A percentile compares a stretch with the other conserved stretches of the same genome.
Evolutionary conservation across 2,329 filamentous ascomycete genomes (phyloP).

Genomic region (Diaporthe capsici): DNA sequence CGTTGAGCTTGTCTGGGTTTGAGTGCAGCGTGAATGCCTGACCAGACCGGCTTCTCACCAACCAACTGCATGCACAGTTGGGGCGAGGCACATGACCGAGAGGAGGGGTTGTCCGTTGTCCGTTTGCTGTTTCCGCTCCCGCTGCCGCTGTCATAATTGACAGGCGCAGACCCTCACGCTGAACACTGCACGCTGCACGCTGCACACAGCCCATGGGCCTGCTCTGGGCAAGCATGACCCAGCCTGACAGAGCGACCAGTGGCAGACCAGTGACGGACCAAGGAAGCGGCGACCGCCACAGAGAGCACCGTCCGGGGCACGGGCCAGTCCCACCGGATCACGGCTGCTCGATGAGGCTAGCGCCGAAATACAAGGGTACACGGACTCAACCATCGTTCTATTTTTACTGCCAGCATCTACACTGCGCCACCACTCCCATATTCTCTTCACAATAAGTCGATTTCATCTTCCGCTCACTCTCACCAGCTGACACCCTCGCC

Average conservation of each 20-base stretch:
- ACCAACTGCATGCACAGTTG: neutral
- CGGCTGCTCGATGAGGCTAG: neutral
- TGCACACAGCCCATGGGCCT: neutral
- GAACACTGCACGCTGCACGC: neutral
- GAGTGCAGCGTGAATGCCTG: neutral
- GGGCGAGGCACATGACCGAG: neutral
- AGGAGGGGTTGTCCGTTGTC: neutral
- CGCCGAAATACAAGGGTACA: neutral
- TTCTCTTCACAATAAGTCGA: too few species aligned
- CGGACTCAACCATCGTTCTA: neutral
- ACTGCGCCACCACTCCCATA: neutral
- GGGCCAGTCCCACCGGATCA: neutral
- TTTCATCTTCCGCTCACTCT: neutral
- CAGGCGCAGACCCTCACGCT: slow-evolving; percentile 9
- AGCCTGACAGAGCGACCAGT: neutral
- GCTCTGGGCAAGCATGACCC: neutral
- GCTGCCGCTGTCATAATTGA: neutral
- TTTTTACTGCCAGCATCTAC: neutral
- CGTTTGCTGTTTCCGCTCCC: neutral
- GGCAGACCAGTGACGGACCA: slow-evolving; percentile 6
- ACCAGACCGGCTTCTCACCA: neutral
- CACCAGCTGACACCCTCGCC: neutral
- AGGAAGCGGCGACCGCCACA: slow-evolving; percentile 16
- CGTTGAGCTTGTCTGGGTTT: slow-evolving; percentile 6
- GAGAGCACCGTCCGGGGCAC: neutral